Percentiles rank a stretch among this genome's conserved stretches.
These are phyloP conservation scores for Aegilops sharonensis DNA, from an alignment of 176 grass and related monocot species.

Conservation along the genomic window DNA sequence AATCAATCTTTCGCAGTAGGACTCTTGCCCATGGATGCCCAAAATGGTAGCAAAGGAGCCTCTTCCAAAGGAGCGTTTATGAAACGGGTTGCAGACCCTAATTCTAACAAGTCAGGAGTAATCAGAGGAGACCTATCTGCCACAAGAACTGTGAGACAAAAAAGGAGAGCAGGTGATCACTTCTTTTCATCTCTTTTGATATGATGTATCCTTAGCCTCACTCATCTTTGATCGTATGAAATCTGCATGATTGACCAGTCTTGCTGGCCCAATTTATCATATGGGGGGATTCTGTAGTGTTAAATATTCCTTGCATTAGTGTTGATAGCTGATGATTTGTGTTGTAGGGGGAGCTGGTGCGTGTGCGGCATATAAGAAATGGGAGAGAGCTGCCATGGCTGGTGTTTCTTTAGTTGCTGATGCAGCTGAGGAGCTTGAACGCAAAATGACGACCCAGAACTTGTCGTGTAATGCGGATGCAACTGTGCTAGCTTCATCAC, in stretches of 20 bases:
- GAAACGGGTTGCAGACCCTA: slow-evolving; percentile 50
- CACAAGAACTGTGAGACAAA: slow-evolving; percentile 82
- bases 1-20: slow-evolving; percentile 62
- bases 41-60: slow-evolving; percentile 60
- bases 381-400: slow-evolving; percentile 94
- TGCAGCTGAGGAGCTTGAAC: slow-evolving; percentile 94
- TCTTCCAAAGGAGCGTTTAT: slow-evolving; percentile 60
- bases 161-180: slow-evolving; percentile 70
- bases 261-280: slow-evolving; percentile 15
- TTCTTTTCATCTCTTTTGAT: slow-evolving; percentile 29
- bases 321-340: slow-evolving; percentile 29
- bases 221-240: slow-evolving; percentile 25
- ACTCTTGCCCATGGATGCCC: slow-evolving; percentile 46
- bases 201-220: slow-evolving; percentile 17
- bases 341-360: slow-evolving; percentile 54
- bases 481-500: slow-evolving; percentile 31
- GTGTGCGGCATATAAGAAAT: slow-evolving; percentile 85
- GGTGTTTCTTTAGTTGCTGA: slow-evolving; percentile 99
- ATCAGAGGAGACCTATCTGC: slow-evolving; percentile 67
- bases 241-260: slow-evolving; percentile 5
- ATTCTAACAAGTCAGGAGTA: slow-evolving; percentile 52
- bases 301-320: slow-evolving; percentile 27
- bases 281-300: background rate
- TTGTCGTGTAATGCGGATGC: slow-evolving; percentile 37
- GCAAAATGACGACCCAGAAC: slow-evolving; percentile 25